Conservation (phyloP, 202 grass and related monocot species). For the Elaeis oleifera region DNA sequence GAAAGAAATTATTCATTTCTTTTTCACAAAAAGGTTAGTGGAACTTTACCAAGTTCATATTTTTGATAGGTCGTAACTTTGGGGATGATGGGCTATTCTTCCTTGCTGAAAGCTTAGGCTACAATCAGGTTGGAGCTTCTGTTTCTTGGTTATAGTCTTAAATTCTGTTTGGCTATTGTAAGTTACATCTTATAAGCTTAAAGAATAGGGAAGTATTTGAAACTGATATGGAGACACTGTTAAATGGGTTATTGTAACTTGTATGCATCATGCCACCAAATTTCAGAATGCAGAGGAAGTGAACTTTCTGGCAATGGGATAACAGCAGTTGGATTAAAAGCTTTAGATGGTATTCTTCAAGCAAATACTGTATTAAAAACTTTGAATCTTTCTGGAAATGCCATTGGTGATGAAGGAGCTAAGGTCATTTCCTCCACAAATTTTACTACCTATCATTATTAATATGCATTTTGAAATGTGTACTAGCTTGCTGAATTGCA, state of each 20-base stretch:
- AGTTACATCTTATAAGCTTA: too few relatives aligned
- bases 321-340: constrained; percentile 75
- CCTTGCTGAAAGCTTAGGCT: constrained; percentile 93
- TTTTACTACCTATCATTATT: constrained; percentile 19
- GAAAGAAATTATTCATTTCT: not conserved
- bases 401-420: constrained; percentile 96
- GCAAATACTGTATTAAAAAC: constrained; percentile 75
- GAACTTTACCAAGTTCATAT: constrained; percentile 12
- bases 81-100: constrained; percentile 93
- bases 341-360: constrained; percentile 91
- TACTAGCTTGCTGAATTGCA: constrained; percentile 13
- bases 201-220: not conserved
- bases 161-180: too few relatives aligned
- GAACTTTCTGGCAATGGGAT: constrained; percentile 91
- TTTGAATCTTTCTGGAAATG: constrained; percentile 90
- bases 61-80: constrained; percentile 71
- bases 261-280: constrained; percentile 9
- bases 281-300: constrained; percentile 88
- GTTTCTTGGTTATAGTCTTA: not conserved
- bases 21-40: not conserved
- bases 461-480: not conserved
- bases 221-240: not conserved
- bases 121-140: constrained; percentile 64
- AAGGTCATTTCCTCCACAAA: constrained; percentile 51
- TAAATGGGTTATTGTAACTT: not conserved